Conservation (phyloP, 306 rosid genomes). For the Cucumis hystrix region DNA sequence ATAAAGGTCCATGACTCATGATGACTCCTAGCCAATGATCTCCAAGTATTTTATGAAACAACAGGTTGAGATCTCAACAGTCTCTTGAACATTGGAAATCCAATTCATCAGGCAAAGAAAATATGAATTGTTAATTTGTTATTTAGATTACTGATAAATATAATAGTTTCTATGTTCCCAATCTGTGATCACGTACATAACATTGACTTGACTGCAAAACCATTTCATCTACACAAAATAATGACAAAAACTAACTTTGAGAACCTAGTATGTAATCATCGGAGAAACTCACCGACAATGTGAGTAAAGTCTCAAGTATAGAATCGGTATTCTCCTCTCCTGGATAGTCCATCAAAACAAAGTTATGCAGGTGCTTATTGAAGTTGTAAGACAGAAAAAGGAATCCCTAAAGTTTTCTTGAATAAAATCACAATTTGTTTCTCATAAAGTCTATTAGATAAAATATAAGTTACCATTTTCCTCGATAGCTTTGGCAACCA, state of each 20-base stretch:
- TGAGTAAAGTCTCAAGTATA: slow-evolving; percentile 65
- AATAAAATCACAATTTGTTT: not conserved
- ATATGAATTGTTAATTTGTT: not conserved
- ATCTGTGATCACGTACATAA: not conserved
- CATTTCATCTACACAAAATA: not conserved
- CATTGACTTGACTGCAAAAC: not conserved
- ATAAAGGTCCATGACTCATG: not conserved
- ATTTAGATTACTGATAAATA: not conserved
- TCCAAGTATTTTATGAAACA: not conserved
- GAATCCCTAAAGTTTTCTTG: not conserved
- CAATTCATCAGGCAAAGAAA: not conserved
- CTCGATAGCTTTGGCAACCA: slow-evolving; percentile 64
- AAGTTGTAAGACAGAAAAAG: not conserved
- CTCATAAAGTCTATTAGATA: not conserved
- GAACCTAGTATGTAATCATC: not conserved
- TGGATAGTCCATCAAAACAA: slow-evolving; percentile 27
- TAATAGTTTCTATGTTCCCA: not conserved
- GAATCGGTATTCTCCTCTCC: slow-evolving; percentile 66
- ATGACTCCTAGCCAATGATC: not conserved
- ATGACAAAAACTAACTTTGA: not conserved
- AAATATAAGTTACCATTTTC: slow-evolving; percentile 51
- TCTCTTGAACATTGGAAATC: not conserved
- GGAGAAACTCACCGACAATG: slow-evolving; percentile 45
- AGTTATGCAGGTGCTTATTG: slow-evolving; percentile 12
- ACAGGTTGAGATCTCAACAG: not conserved